A percentile compares a stretch with the other conserved stretches of the same genome.
These are phyloP conservation scores for Lepiota brunneoincarnata DNA, from an alignment of 768 basidiomycete species.

Conservation along the genomic window DNA sequence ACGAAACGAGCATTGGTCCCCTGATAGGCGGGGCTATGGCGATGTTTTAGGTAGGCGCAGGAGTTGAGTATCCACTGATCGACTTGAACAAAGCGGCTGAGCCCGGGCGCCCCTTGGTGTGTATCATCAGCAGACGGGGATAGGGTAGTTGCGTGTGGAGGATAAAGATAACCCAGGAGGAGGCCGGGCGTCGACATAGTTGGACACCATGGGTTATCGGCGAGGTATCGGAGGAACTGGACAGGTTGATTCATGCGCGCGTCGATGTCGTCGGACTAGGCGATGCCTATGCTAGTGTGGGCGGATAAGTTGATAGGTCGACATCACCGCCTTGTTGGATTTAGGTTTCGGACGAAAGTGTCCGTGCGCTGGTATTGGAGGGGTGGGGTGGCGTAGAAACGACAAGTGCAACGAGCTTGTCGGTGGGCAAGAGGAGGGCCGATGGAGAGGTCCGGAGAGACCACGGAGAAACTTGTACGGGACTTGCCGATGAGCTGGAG, in stretches of 20 bases:
- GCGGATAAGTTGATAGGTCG: background rate
- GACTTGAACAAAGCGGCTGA: background rate
- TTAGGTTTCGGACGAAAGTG: background rate
- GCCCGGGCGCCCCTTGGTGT: background rate
- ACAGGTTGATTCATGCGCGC: background rate
- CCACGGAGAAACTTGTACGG: slow-evolving; percentile 12
- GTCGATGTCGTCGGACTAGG: slow-evolving; percentile 7
- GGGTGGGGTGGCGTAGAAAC: background rate
- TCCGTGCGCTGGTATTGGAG: background rate
- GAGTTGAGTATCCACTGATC: background rate
- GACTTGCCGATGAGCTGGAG: slow-evolving; percentile 11
- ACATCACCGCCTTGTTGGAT: background rate
- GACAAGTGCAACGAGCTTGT: background rate
- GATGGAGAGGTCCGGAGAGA: slow-evolving; percentile 6
- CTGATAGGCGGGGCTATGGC: background rate
- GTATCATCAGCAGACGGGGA: slow-evolving; percentile 1
- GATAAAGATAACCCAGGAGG: slow-evolving; percentile 2
- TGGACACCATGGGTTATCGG: background rate
- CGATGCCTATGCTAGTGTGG: background rate
- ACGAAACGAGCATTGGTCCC: background rate
- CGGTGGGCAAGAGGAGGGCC: background rate
- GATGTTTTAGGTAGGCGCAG: background rate
- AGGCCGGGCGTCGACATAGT: background rate
- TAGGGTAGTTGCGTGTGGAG: background rate
- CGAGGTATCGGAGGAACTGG: too few relatives aligned